A percentile compares a stretch with the other conserved stretches of the same genome.
phyloP scores from a whole-genome alignment of 495 filamentous ascomycete genomes.

The Saxispiralis lemnorum region DNA sequence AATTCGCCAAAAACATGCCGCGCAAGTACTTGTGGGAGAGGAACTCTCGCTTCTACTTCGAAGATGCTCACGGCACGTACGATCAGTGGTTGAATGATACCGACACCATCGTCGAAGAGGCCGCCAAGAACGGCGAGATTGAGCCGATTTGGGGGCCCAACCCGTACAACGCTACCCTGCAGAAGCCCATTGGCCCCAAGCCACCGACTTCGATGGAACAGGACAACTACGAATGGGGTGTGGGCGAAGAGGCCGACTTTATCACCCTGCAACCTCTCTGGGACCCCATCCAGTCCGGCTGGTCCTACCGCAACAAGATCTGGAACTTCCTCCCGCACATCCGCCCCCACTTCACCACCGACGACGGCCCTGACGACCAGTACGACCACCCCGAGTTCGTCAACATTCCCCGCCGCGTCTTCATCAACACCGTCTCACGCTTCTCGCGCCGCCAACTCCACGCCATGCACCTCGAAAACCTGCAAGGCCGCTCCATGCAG shows the following conservation, averaged over 20 bases:
- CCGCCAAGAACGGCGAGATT: constrained; percentile 20
- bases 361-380: constrained; percentile 14
- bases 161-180: constrained; percentile 26
- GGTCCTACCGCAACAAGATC: constrained; percentile 42
- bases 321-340: constrained; percentile 41
- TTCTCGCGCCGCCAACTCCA: constrained; percentile 45
- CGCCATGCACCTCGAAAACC: constrained; percentile 43
- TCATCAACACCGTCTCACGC: constrained; percentile 48
- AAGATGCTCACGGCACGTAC: constrained; percentile 41
- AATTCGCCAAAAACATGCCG: constrained; percentile 45
- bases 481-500: constrained; percentile 41
- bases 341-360: constrained; percentile 17
- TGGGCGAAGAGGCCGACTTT: constrained; percentile 58
- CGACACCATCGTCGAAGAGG: constrained; percentile 20
- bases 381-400: constrained; percentile 19
- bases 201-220: constrained; percentile 35
- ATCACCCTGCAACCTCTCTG: constrained; percentile 56
- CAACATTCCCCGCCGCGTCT: constrained; percentile 42
- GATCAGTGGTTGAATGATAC: constrained; percentile 36
- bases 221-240: constrained; percentile 54
- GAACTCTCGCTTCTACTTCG: constrained; percentile 54
- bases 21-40: constrained; percentile 58
- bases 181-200: constrained; percentile 40
- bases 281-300: constrained; percentile 44
- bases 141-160: constrained; percentile 46